Evolutionary conservation across 257 asterid genomes (phyloP), one percentile per base, ranked within the genome.

Genomic region (Nicotiana obtusifolia): DNA sequence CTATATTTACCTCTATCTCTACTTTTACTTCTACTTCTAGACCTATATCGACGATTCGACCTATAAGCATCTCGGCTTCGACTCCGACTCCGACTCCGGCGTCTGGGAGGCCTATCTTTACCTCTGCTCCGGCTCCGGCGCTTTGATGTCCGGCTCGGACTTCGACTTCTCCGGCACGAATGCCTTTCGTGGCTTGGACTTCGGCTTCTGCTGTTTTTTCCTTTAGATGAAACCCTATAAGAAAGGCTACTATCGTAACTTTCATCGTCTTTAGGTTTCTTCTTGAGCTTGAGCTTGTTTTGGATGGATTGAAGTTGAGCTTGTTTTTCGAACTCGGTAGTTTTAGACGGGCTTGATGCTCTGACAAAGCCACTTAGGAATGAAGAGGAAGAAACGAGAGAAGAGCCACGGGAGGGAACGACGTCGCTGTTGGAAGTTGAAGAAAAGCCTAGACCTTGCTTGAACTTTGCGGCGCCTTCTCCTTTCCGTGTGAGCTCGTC

Each of bases 401-500:
- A 91, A 61, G 97, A 90, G 81, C 95, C 97, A 79, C 90, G 86
- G 56, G 92, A 15, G 0, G 94, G 94, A 82, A 86, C 87, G 84
- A 78, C 87, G 87, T 86, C 89, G 85, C 86, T 76, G 10, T 89
- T 54, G 24, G 81, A 52, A 81, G 83, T 41, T 71, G 93, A 77
- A 22, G 95, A 88, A 88, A 92, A 93, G 81, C 99, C 98, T 61
- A 95, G 96, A 10, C 99, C 97, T 83, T 90, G 99, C 73, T 93
- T 94, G 87, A 91, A 93, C 66, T 93, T 88, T 60, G 99, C 97
- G 81, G 99, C 99, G 76, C 94, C 98, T 56, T 89, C 92, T 76
- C 99, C 99, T 84, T 94, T 90, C 2, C 97, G 97, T 13, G 91
- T 90, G 17, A 95, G 88, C 84, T 95, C 98, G 84, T 93, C 99